These are phyloP conservation scores for Crithidia fasciculata DNA, from an alignment of 208 protist genomes.

Conservation along the genomic window DNA sequence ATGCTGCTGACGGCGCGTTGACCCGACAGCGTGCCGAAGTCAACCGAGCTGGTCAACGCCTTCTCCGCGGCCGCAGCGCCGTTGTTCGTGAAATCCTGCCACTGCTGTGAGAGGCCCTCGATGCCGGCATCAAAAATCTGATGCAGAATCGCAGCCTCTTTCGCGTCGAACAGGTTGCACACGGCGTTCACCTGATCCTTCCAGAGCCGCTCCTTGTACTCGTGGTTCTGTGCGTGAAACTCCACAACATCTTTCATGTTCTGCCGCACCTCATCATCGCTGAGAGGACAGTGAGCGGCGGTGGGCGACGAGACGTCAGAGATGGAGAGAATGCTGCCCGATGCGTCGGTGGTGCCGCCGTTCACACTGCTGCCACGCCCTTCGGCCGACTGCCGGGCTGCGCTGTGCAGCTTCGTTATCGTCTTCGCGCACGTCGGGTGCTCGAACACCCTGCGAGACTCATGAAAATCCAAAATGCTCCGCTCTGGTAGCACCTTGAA, in stretches of 20 bases:
- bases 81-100: constrained; percentile 29
- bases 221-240: constrained; percentile 1
- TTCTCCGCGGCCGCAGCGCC: constrained; percentile 24
- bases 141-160: constrained; percentile 11
- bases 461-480: constrained; percentile 4
- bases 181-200: constrained; percentile 17
- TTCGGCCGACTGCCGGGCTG: not conserved
- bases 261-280: not conserved
- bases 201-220: constrained; percentile 6
- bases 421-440: not conserved
- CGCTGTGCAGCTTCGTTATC: not conserved
- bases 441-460: not conserved
- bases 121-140: constrained; percentile 17
- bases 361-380: not conserved
- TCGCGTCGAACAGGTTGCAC: constrained; percentile 23
- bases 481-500: constrained; percentile 27
- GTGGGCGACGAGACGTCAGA: not conserved
- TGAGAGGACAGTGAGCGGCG: not conserved
- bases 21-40: not conserved
- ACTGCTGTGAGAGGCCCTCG: constrained; percentile 10
- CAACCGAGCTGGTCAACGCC: constrained; percentile 4
- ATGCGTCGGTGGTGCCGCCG: too few species aligned
- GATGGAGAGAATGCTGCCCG: not conserved
- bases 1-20: not conserved
- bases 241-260: constrained; percentile 4